Conservation (phyloP, 345 rosid species). For the Gossypium longicalyx region DNA sequence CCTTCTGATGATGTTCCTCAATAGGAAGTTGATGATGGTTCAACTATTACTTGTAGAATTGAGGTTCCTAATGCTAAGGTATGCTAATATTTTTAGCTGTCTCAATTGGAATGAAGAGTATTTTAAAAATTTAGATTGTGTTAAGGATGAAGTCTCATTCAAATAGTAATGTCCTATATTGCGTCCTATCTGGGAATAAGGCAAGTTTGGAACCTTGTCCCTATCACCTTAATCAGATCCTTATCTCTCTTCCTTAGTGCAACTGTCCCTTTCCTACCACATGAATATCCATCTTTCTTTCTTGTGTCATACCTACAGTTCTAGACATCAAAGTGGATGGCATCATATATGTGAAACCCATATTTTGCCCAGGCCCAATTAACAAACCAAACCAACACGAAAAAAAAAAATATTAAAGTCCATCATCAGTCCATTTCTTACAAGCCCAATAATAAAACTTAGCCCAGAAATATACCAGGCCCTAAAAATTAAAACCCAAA, state of each 20-base stretch:
- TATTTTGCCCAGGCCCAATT: too few relatives aligned
- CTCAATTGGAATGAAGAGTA: neutral
- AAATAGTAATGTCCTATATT: neutral
- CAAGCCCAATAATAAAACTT: too few relatives aligned
- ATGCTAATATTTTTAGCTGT: neutral
- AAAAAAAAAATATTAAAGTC: too few relatives aligned
- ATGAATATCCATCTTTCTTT: neutral
- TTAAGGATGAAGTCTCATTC: neutral
- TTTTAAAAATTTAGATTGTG: too few relatives aligned
- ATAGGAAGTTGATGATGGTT: constrained; percentile 29
- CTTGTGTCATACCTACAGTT: neutral
- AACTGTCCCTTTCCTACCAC: neutral
- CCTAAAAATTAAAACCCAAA: too few relatives aligned
- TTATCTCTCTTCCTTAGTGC: neutral
- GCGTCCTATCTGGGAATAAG: neutral
- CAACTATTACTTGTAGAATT: constrained; percentile 43
- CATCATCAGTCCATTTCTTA: too few relatives aligned
- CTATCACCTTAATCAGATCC: neutral
- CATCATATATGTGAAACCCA: neutral
- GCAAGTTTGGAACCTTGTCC: neutral
- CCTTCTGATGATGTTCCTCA: constrained; percentile 9
- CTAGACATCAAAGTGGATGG: neutral
- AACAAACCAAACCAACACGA: too few relatives aligned
- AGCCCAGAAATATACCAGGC: too few relatives aligned
- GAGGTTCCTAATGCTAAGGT: constrained; percentile 92